phyloP scores from a whole-genome alignment of 78 protist species.

The Planoprotostelium fungivorum region DNA sequence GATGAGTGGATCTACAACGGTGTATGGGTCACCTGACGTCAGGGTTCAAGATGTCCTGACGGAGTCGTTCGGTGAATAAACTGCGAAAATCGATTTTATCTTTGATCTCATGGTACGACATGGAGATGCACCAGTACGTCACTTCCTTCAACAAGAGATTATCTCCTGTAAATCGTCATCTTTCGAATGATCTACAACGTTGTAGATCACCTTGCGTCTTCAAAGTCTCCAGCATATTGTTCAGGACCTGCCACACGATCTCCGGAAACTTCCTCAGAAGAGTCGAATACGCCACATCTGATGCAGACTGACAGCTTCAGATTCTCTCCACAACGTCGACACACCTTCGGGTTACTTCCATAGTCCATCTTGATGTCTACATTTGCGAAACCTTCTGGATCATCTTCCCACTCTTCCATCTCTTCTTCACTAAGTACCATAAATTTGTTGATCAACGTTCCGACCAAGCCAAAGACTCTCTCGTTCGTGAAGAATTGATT shows the following conservation, averaged over 20 bases:
- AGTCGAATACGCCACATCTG: not conserved
- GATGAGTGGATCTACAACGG: not conserved
- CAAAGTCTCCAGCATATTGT: not conserved
- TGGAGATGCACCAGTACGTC: not conserved
- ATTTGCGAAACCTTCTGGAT: not conserved
- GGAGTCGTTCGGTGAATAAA: not conserved
- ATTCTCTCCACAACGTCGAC: not conserved
- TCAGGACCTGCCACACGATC: not conserved
- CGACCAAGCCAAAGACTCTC: not conserved
- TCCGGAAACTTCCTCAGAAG: not conserved
- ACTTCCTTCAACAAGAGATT: not conserved
- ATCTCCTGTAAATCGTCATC: not conserved
- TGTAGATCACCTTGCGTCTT: no score
- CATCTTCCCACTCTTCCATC: not conserved
- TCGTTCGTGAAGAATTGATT: not conserved
- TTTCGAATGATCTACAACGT: not conserved
- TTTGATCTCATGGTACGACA: not conserved
- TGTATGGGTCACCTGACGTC: not conserved
- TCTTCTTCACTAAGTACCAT: not conserved
- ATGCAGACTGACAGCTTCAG: not conserved
- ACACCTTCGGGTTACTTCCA: not conserved
- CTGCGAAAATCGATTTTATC: not conserved
- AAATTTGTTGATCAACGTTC: not conserved
- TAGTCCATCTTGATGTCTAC: not conserved
- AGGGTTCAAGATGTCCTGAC: not conserved